phyloP scores from a whole-genome alignment of 108 stramenopile genomes.

The Cylindrotheca fusiformis region DNA sequence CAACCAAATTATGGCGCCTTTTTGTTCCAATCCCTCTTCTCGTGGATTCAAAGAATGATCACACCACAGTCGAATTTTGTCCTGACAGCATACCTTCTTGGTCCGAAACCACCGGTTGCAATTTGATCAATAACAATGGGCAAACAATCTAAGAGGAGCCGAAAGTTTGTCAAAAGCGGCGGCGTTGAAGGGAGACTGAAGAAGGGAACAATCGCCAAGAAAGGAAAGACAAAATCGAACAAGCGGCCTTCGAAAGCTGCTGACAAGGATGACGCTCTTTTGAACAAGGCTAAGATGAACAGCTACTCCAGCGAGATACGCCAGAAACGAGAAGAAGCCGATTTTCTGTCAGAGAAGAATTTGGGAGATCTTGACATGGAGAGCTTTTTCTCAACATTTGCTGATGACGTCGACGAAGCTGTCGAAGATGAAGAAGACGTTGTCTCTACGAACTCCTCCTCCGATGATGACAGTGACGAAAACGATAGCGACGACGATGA shows the following conservation, averaged over 20 bases:
- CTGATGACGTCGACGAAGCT: conserved; percentile 12
- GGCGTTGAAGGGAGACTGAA: conserved; percentile 65
- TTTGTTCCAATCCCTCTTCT: no score
- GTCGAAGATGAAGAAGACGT: conserved; percentile 29
- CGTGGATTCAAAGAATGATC: no score
- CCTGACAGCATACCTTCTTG: no score
- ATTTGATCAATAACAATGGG: conserved; percentile 42
- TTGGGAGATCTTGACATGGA: conserved; percentile 51
- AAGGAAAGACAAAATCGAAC: conserved; percentile 56
- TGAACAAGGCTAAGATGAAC: background rate
- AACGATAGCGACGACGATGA: conserved; percentile 33
- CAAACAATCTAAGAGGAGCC: conserved; percentile 78
- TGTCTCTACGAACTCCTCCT: background rate
- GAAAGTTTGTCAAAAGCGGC: conserved; percentile 75
- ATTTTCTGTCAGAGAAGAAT: conserved; percentile 30
- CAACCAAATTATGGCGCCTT: no score
- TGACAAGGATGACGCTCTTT: conserved; percentile 1
- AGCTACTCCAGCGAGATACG: conserved; percentile 18
- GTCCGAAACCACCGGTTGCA: no score
- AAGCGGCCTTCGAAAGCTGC: conserved; percentile 2
- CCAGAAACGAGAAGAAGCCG: conserved; percentile 32
- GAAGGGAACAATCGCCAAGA: conserved; percentile 69
- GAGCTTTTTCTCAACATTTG: conserved; percentile 38
- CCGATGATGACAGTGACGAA: conserved; percentile 15
- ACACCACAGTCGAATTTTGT: no score